phyloP scores from a whole-genome alignment of 106 monocot genomes.

The Iris macrosiphon region DNA sequence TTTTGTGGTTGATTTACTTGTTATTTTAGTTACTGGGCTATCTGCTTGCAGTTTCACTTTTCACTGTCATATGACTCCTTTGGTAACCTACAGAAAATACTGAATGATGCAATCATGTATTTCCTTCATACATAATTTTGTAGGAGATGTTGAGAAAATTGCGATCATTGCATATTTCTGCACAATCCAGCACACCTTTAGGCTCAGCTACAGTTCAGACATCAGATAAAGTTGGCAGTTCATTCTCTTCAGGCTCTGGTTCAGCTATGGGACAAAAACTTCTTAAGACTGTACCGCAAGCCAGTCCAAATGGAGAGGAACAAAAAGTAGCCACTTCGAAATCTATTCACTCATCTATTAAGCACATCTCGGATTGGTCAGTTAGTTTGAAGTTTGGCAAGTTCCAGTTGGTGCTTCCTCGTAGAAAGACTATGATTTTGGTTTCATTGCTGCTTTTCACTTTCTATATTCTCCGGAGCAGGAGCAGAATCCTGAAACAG shows the following conservation, averaged over 20 bases:
- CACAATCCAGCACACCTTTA: slow-evolving; percentile 22
- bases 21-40: too few relatives aligned
- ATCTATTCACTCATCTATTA: slow-evolving; percentile 18
- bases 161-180: slow-evolving; percentile 22
- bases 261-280: slow-evolving; percentile 9
- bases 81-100: too few relatives aligned
- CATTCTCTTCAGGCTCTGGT: slow-evolving; percentile 6
- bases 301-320: slow-evolving; percentile 5
- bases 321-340: slow-evolving; percentile 8
- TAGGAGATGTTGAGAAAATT: slow-evolving; percentile 61
- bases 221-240: slow-evolving; percentile 5
- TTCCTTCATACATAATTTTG: too few relatives aligned
- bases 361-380: slow-evolving; percentile 16
- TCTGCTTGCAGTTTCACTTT: too few relatives aligned
- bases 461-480: slow-evolving; percentile 41
- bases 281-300: neutral
- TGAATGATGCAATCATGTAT: too few relatives aligned
- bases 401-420: slow-evolving; percentile 23
- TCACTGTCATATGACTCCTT: too few relatives aligned
- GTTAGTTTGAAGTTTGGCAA: slow-evolving; percentile 40
- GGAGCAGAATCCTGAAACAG: slow-evolving; percentile 36
- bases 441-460: slow-evolving; percentile 29
- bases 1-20: too few relatives aligned
- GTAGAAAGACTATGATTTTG: slow-evolving; percentile 45
- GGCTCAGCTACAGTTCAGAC: neutral